A percentile compares a stretch with the other conserved stretches of the same genome.
phyloP scores from a whole-genome alignment of 2,329 filamentous ascomycete genomes.

The Sclerotinia glacialis region DNA sequence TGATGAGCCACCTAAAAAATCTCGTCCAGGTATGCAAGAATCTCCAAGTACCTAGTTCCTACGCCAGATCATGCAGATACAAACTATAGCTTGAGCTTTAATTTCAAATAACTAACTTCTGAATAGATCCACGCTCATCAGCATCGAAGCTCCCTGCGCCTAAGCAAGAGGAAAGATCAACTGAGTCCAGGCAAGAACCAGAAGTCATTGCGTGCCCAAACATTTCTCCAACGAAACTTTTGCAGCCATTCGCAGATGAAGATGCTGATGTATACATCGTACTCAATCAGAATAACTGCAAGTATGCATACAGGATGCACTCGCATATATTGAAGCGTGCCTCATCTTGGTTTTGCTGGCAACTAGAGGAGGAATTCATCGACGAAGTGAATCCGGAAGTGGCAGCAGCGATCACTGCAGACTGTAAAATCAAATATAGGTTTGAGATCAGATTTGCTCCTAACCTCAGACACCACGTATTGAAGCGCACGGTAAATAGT shows the following conservation, averaged over 20 bases:
- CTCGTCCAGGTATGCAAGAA: background rate
- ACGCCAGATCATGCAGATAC: rapidly evolving
- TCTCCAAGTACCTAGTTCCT: background rate
- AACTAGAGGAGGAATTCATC: too few relatives aligned
- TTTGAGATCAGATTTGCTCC: background rate
- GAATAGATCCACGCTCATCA: background rate
- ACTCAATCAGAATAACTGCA: background rate
- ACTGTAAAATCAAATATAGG: background rate
- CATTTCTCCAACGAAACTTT: rapidly evolving
- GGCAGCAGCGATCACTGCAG: rapidly evolving
- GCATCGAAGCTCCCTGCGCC: background rate
- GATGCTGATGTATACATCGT: constrained; percentile 7
- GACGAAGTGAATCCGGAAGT: background rate
- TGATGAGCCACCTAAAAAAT: background rate
- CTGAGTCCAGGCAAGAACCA: background rate
- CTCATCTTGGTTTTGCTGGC: background rate
- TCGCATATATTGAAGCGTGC: background rate
- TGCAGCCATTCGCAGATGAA: background rate
- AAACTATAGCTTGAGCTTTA: too few relatives aligned
- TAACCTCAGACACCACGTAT: background rate
- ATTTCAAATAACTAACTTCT: background rate
- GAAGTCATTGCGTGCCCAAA: background rate
- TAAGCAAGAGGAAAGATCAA: background rate
- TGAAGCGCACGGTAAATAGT: background rate
- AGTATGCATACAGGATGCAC: background rate